phyloP scores from a whole-genome alignment of 495 filamentous ascomycete genomes.

The Jackrogersella minutella region DNA sequence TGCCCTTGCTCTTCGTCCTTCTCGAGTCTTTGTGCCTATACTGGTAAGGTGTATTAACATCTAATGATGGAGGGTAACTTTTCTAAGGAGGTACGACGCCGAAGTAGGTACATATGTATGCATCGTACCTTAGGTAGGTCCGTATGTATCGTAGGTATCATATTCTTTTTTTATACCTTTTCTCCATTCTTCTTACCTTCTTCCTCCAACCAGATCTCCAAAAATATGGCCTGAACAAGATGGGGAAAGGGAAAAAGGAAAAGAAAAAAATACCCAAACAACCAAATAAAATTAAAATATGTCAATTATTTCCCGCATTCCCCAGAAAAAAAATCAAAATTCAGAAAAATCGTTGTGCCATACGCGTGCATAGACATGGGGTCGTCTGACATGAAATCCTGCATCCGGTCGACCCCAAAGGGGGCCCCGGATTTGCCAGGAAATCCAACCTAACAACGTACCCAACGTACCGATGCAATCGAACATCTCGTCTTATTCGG shows the following conservation, averaged over 20 bases:
- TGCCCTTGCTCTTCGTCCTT: neutral
- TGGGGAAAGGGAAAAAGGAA: too few species aligned
- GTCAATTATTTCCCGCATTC: constrained; percentile 41
- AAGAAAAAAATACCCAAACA: neutral
- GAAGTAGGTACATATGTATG: neutral
- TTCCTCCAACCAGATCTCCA: constrained; percentile 15
- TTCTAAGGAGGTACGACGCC: too few species aligned
- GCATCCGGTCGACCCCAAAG: constrained; percentile 39
- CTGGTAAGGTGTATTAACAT: neutral
- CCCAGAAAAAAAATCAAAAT: constrained; percentile 27
- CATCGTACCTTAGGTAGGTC: neutral
- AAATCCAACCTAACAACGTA: constrained; percentile 15
- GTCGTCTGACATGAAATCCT: constrained; percentile 42
- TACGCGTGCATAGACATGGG: constrained; percentile 35
- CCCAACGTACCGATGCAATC: constrained; percentile 11
- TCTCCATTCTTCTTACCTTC: neutral
- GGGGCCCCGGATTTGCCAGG: constrained; percentile 39
- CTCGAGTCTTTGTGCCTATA: constrained; percentile 21
- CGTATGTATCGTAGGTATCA: neutral
- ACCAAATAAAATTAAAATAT: constrained; percentile 15
- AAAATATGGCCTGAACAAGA: too few species aligned
- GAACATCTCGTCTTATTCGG: constrained; percentile 34
- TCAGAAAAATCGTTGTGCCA: constrained; percentile 28
- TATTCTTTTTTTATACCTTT: neutral
- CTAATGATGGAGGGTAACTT: neutral